Evolutionary conservation across 352 stramenopile genomes (phyloP), one percentile per base, ranked within the genome.

Genomic region (Globisporangium polare): DNA sequence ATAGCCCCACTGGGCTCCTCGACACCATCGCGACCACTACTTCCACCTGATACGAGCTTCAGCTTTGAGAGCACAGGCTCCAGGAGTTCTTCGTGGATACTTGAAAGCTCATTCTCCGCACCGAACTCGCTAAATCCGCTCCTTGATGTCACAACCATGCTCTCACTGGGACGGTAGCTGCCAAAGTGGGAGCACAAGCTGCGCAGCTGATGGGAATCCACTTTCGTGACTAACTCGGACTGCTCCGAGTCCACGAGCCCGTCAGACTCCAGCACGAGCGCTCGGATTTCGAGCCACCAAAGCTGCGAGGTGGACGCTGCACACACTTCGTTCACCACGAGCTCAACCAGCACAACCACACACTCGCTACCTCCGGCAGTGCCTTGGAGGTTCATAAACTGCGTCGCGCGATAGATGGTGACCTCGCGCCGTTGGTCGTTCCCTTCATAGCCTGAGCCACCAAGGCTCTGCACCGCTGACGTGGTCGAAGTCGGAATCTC

Each of bases 231-330:
- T 13, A 41, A 54, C 29, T 68, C 60, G 9, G 10, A 12, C 42
- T 53, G n/a, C 15, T 45, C 26, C 9, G 20, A n/a, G 10, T 49
- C 47, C 12, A 62, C 33, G 18, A 46, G 13, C 22, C n/a, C 47
- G 5, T 63, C 61, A 20, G 26, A 27, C 0, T 73, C 68, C 8
- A 89, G 2, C 6, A 70, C 46, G 3, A 66, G 61, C 7, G 68
- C 77, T 33, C 69, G 66, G n/a, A 90, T 56, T 42, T 89, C 72
- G 0, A 92, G 39, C 79, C 79, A 92, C 79, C 83, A 90, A 9
- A 81, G 47, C 39, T 88, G 70, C 0, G 77, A 85, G 1, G 74
- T 77, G 2, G 74, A 68, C 12, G 69, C 68, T 39, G 71, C 56
- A 39, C 78, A 85, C 0, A 86, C 75, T 66, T 90, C 83, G 37